Evolutionary conservation across 2,329 filamentous ascomycete genomes (phyloP), one percentile per base, ranked within the genome.

Genomic region (Dactylellina drechsleri): DNA sequence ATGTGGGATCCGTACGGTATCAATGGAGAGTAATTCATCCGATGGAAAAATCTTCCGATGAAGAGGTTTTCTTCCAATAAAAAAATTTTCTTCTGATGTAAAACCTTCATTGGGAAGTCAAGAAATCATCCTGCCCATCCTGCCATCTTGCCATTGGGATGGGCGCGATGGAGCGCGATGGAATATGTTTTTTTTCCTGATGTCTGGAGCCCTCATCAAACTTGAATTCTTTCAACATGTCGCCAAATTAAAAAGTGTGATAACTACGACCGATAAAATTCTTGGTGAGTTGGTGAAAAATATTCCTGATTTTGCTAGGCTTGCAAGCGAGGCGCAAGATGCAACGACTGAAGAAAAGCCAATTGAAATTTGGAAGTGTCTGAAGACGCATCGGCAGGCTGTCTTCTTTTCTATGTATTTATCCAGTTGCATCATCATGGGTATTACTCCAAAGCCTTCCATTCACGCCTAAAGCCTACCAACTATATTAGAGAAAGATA

Each of bases 401-500:
- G 58, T 62, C 26, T 62, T 52, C 23, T 62, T 40, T 20, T 68
- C 64, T n/a, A 68, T 68, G 52, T 26, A 23, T 20, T 31, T 68
- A 45, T 61, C 64, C 15, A 68, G 40, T n/a, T 57, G 52, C 10
- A 28, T 68, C 16, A 58, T 68, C 15, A 61, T 61, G 64, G 58
- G 58, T 62, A 62, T 16, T n/a, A n/a, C n/a, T n/a, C n/a, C n/a
- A n/a, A n/a, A n/a, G n/a, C n/a, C 18, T 18, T 18, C 43, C 10
- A n/a, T 41, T 45, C n/a, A 4, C 56, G 1, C 10, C 4, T 59
- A 47, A 52, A 36, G 23, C 50, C 31, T 50, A 23, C 28, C 50
- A 4, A 56, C 20, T 56, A 2, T 52, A 83, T 85, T 79, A 85
- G 85, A 84, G 83, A 84, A 45, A 83, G 81, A 5, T 76, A 79